These are phyloP conservation scores for Hyphopichia burtonii DNA, from an alignment of 1,139 yeast genomes.

Conservation along the genomic window DNA sequence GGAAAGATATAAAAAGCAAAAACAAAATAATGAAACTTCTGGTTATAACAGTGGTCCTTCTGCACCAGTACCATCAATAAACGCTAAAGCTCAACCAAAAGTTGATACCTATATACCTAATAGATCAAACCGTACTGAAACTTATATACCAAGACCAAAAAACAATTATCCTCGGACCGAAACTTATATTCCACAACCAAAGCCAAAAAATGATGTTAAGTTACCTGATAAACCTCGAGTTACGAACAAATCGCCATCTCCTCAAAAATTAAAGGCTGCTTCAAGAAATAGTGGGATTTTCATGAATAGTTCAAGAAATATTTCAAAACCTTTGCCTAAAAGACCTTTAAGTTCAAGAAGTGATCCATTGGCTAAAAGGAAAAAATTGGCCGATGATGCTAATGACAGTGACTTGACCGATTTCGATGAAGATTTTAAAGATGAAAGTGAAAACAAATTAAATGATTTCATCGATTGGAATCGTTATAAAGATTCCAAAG, in stretches of 20 bases:
- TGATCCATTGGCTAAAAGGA: constrained; percentile 7
- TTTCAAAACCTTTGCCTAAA: background rate
- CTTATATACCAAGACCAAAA: background rate
- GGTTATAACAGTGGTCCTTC: background rate
- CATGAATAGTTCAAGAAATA: constrained; percentile 6
- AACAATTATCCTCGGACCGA: background rate
- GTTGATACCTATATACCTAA: background rate
- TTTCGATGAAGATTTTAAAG: constrained; percentile 17
- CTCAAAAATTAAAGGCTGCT: background rate
- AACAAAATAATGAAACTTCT: constrained; percentile 6
- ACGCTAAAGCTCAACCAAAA: background rate
- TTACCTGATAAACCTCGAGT: background rate
- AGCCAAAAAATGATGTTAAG: background rate
- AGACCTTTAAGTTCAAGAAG: background rate
- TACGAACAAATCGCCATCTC: background rate
- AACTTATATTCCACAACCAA: background rate
- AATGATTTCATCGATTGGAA: constrained; percentile 8
- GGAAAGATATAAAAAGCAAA: constrained; percentile 49
- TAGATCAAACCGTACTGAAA: background rate
- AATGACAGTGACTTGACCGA: constrained; percentile 24
- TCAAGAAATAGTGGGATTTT: constrained; percentile 5
- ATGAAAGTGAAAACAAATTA: constrained; percentile 15
- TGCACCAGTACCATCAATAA: background rate
- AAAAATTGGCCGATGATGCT: constrained; percentile 9
- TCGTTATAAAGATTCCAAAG: background rate